Evolutionary conservation across 331 rosid genomes (phyloP), one percentile per base, ranked within the genome.

Genomic region (Saraca asoca): DNA sequence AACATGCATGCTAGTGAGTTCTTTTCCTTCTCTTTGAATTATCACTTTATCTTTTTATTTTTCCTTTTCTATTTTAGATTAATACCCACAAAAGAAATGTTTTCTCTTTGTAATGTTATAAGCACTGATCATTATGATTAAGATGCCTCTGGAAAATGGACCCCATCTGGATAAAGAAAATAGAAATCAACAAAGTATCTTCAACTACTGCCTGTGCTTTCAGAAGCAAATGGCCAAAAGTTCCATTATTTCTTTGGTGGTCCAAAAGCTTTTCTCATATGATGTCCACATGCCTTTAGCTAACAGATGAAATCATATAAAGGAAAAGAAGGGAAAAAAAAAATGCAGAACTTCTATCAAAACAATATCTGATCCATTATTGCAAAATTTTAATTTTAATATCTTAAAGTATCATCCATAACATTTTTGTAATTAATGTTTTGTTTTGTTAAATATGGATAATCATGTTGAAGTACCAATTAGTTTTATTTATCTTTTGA

Each of bases 201-300:
- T 70, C 74, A 62, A 70, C 81, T 72, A 63, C 83, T 69, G 62
- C 65, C 67, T 49, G 54, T 67, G 53, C 77, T 78, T 76, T 75
- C 59, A 44, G n/a, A 62, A 72, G 75, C 79, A 78, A 72, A 80
- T 68, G 68, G 75, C 77, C 82, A 63, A 82, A 80, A 71, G 66
- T 7, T 65, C 37, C 57, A 73, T 83, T 79, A 78, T 66, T 63
- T 77, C 61, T 54, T 41, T 33, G 52, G 82, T 83, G 85, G 88
- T 83, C 86, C 86, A 49, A 41, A 69, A 45, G 41, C 58, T 70
- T 81, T 78, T 61, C 42, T 15, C 54, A 48, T 66, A 72, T 49
- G 50, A 79, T 64, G 29, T 68, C 65, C 75, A 69, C 88, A 69
- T 78, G 87, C 68, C 53, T 33, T 65, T 62, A 57, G 51, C 74